phyloP scores from a whole-genome alignment of 768 basidiomycete genomes.

The Amanita rubescens region DNA sequence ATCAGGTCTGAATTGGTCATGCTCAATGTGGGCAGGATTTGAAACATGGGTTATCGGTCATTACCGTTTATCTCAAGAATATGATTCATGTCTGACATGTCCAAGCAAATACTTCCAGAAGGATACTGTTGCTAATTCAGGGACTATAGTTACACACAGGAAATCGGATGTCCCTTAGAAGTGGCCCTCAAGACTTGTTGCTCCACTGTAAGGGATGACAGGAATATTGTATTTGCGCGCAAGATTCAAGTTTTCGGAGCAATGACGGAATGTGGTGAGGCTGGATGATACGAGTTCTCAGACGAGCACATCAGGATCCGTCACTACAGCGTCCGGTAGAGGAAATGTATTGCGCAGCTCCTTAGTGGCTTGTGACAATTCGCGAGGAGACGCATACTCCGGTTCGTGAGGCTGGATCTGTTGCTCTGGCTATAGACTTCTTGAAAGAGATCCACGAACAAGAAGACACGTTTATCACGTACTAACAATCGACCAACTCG shows the following conservation, averaged over 20 bases:
- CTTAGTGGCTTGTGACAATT: constrained; percentile 43
- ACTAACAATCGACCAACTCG: constrained; percentile 24
- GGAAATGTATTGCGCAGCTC: constrained; percentile 44
- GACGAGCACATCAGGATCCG: constrained; percentile 52
- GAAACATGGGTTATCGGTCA: constrained; percentile 4
- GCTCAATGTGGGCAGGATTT: neutral
- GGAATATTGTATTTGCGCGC: constrained; percentile 70
- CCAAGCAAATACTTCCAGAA: constrained; percentile 70
- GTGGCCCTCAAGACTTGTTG: constrained; percentile 85
- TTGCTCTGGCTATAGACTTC: constrained; percentile 6
- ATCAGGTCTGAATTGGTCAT: constrained; percentile 56
- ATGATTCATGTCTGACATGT: constrained; percentile 77
- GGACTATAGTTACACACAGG: neutral
- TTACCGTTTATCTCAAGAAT: constrained; percentile 71
- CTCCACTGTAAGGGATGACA: constrained; percentile 76
- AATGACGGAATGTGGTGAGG: constrained; percentile 47
- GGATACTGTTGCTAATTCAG: constrained; percentile 26
- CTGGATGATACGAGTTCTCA: constrained; percentile 60
- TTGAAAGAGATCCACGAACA: neutral
- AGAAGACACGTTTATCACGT: neutral
- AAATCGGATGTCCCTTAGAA: constrained; percentile 54
- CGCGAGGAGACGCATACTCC: constrained; percentile 38
- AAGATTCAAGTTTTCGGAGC: constrained; percentile 18
- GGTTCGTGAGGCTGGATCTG: constrained; percentile 6
- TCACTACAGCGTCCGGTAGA: constrained; percentile 38